Evolutionary conservation across 805 yeast genomes (phyloP), one percentile per base, ranked within the genome.

Genomic region (Dipodascopsis uninucleata): DNA sequence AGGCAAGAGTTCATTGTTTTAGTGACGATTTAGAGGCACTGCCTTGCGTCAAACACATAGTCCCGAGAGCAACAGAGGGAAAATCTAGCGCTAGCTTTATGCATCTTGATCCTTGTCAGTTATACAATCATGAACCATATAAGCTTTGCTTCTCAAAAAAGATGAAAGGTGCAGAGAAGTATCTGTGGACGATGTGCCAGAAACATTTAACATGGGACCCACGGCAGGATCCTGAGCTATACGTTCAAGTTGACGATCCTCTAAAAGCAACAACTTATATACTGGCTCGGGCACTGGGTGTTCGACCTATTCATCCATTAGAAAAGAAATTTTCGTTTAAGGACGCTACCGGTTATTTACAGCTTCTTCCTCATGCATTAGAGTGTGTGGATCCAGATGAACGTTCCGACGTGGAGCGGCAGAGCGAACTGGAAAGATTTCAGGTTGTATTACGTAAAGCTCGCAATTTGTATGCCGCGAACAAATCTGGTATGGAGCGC

Each of bases 121-220:
- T 10, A 16, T 16, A 22, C 28, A 14, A n/a, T 38, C 12, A 31
- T 1, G 14, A 36, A 8, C 28, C 43, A 10, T n/a, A 18, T 16
- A 14, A 10, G 18, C 18, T 43, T 4, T 47, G 43, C n/a, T 24
- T 31, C 41, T 5, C 5, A 20, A 3, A n/a, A n/a, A 8, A 47
- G 48, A n/a, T 43, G 39, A 24, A 22, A 22, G 12, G 10, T 38
- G 8, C 16, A 24, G 48, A 39, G 16, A 16, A 29, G 6, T 18
- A 25, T 12, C 28, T 47, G 14, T 47, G 52, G 52, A 21, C 20
- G 5, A 42, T 45, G 10, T 47, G 45, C 22, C 31, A 28, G 39
- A 28, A 25, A 9, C 20, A 25, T 23, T 32, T 47, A 23, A 25
- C 22, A 3, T 47, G 52, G 52, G 29, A 31, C 14, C 16, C n/a